Base-by-base conservation (phyloP, 2,329 filamentous ascomycete genomes). In the Aureobasidium sp. region DNA sequence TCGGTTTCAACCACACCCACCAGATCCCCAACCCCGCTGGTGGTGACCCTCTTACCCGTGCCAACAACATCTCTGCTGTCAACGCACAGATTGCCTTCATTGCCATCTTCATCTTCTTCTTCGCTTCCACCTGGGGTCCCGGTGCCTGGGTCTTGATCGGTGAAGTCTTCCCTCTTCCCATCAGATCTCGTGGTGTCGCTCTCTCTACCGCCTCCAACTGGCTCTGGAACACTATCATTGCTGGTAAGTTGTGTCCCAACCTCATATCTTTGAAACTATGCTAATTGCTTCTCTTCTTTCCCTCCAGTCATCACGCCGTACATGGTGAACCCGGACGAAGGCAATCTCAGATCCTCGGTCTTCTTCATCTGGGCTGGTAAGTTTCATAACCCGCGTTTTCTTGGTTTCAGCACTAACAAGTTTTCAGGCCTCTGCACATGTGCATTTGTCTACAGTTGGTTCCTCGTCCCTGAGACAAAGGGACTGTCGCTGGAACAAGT, bases 101-200 rank as follows among this genome's bases (percentile, higher is more conserved):
- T 71, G 88, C 86, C 77, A 86, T 95, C 78, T 94, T 91, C 81
- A 92, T 95, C 80, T 91, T 90, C 82, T 93, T 87, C 81, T 95
- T 95, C 73, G 90, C 90, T 62, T 85, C 83, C 61, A 95, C 90
- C 65, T 95, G 90, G 90, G 90, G 90, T 57, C 89, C 90, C 7
- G 87, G 79, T 60, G 81, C 80, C 27, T 84, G 81, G 82, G 79
- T 81, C 60, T 82, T 95, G 67, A 92, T 94, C 69, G 90, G 90
- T 71, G 90, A 96, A 78, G 88, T 94, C 75, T 95, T 88, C 84
- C 90, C 90, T 61, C 84, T 95, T 58, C 89, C 89, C 63, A 93
- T 95, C 75, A 88, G 91, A 69, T 88, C 91, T 42, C 88, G 89
- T 66, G 91, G 91, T 77, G 90, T 95, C 62, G 90, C 83, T 68